phyloP scores from a whole-genome alignment of 306 rosid species.

The Glycine latifolia region DNA sequence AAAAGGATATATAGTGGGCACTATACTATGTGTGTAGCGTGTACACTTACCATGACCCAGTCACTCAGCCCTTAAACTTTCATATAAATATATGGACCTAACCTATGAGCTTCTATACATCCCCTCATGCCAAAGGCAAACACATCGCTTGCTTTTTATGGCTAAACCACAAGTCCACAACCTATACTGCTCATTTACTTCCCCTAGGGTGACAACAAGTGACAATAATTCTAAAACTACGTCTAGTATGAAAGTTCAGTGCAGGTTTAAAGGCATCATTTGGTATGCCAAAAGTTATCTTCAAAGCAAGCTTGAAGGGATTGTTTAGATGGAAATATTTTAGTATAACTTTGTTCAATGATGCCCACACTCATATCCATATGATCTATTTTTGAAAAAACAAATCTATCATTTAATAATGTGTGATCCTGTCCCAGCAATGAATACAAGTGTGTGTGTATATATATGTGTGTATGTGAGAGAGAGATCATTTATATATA shows the following conservation, averaged over 20 bases:
- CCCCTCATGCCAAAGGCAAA: conserved; percentile 16
- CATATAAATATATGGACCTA: too few relatives aligned
- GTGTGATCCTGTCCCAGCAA: not conserved
- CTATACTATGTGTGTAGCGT: too few relatives aligned
- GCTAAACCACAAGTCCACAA: conserved; percentile 38
- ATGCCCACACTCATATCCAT: conserved; percentile 22
- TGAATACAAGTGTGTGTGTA: not conserved
- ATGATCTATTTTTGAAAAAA: not conserved
- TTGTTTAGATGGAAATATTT: not conserved
- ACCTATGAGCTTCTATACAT: not conserved
- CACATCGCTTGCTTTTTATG: not conserved
- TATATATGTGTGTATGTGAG: too few relatives aligned
- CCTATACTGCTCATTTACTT: not conserved
- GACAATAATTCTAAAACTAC: not conserved
- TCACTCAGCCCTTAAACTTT: too few relatives aligned
- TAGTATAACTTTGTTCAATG: conserved; percentile 19
- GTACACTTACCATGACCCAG: too few relatives aligned
- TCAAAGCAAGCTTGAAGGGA: not conserved
- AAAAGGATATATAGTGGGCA: too few relatives aligned
- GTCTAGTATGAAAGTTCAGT: conserved; percentile 18
- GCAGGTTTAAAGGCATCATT: conserved; percentile 15
- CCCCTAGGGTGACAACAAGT: conserved; percentile 27
- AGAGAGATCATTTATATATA: too few relatives aligned
- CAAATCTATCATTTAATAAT: not conserved
- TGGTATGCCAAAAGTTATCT: not conserved